A percentile compares a stretch with the other conserved stretches of the same genome.
Evolutionary conservation across 805 yeast genomes (phyloP).

Genomic region (Cephaloascus albidus): DNA sequence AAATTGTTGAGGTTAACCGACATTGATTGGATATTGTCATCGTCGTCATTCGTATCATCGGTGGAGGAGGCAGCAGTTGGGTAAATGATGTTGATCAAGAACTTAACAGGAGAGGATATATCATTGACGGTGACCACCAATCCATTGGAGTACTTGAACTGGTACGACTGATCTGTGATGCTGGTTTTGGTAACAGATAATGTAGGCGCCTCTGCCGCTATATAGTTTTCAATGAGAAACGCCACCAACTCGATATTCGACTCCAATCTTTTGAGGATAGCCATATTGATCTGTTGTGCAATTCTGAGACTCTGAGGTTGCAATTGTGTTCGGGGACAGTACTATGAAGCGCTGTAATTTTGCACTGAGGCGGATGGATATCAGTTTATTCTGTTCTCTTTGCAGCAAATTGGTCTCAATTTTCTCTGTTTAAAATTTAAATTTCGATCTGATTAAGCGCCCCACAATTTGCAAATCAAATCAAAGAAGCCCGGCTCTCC

Average conservation of each 20-base stretch:
- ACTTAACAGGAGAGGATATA: neutral
- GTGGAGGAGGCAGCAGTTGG: neutral
- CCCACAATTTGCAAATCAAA: no score
- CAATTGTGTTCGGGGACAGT: no score
- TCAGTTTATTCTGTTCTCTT: no score
- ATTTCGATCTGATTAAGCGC: no score
- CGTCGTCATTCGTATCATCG: neutral
- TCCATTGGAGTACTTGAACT: neutral
- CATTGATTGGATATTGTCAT: neutral
- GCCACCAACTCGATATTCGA: neutral
- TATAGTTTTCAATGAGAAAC: neutral
- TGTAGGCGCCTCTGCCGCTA: neutral
- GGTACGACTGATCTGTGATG: neutral
- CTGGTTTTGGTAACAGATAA: neutral
- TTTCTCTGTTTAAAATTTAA: no score
- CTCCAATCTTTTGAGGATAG: no score
- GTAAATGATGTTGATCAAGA: neutral
- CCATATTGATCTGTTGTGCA: no score
- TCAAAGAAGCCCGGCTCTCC: no score
- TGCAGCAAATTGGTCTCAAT: no score
- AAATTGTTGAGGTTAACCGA: neutral
- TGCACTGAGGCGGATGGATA: no score
- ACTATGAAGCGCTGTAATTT: no score
- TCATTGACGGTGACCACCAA: neutral
- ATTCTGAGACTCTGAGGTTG: no score